A percentile compares a stretch with the other conserved stretches of the same genome.
phyloP scores from a whole-genome alignment of 768 basidiomycete species.

The Botryobasidium botryosum region DNA sequence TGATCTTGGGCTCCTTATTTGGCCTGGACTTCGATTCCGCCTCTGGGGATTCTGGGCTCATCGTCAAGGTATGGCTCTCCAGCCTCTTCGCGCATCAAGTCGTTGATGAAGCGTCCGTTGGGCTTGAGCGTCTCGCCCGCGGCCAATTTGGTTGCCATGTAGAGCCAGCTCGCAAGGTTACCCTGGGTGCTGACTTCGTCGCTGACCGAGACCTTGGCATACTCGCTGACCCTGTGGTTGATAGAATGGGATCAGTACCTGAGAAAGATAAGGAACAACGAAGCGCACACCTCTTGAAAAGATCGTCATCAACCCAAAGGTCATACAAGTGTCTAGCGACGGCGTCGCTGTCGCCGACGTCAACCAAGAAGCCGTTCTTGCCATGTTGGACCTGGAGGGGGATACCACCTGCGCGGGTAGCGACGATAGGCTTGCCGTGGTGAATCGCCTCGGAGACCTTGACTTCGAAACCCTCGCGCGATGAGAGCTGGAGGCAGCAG shows the following conservation, averaged over 20 bases:
- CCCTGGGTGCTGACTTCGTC: conserved; percentile 73
- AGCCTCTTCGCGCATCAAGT: conserved; percentile 59
- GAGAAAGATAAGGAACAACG: too few species aligned
- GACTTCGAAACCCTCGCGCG: conserved; percentile 93
- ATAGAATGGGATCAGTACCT: too few species aligned
- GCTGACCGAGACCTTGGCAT: conserved; percentile 51
- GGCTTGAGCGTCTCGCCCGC: conserved; percentile 66
- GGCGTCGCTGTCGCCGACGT: conserved; percentile 52
- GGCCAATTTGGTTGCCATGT: conserved; percentile 62
- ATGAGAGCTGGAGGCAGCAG: conserved; percentile 81
- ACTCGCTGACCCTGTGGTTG: conserved; percentile 34
- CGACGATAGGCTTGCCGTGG: conserved; percentile 74
- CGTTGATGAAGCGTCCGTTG: conserved; percentile 72
- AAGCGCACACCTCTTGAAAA: too few species aligned
- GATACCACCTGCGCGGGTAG: conserved; percentile 77
- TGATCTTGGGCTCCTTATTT: too few species aligned
- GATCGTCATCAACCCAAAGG: conserved; percentile 53
- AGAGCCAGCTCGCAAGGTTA: conserved; percentile 48
- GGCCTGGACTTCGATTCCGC: too few species aligned
- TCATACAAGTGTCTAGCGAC: conserved; percentile 66
- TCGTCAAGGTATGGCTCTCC: conserved; percentile 46
- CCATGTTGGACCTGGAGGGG: conserved; percentile 82
- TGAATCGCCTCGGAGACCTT: conserved; percentile 94
- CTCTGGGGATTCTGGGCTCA: conserved; percentile 64
- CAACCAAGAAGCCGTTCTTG: conserved; percentile 73